Conservation (phyloP, 495 filamentous ascomycete species). For the Endocarpon pusillum region DNA sequence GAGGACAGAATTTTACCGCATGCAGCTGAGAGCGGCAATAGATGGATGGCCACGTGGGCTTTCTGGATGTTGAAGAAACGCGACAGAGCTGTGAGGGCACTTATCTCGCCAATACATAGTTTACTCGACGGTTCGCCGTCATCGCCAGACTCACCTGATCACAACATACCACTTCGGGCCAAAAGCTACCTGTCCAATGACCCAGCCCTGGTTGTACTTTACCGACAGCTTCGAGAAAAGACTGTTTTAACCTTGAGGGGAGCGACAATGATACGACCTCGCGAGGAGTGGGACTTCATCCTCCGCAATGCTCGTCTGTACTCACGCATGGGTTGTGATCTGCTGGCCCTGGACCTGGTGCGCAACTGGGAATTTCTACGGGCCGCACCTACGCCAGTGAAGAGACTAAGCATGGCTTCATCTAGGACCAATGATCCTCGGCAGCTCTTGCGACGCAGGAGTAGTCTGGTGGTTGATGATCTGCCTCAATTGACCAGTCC, state of each 20-base stretch:
- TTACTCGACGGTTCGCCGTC: neutral
- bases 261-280: slow-evolving; percentile 61
- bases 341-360: slow-evolving; percentile 72
- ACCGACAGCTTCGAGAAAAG: slow-evolving; percentile 70
- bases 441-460: slow-evolving; percentile 50
- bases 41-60: slow-evolving; percentile 92
- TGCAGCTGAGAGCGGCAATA: slow-evolving; percentile 65
- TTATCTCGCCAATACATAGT: slow-evolving; percentile 31
- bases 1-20: slow-evolving; percentile 63
- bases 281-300: slow-evolving; percentile 77
- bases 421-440: slow-evolving; percentile 40
- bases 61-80: slow-evolving; percentile 79
- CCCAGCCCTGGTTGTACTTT: slow-evolving; percentile 72
- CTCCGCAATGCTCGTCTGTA: slow-evolving; percentile 78
- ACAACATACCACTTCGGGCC: slow-evolving; percentile 31
- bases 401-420: slow-evolving; percentile 11
- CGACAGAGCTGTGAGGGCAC: slow-evolving; percentile 72
- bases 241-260: slow-evolving; percentile 75
- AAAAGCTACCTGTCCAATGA: slow-evolving; percentile 79
- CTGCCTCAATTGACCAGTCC: slow-evolving; percentile 26
- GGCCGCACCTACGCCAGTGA: slow-evolving; percentile 19
- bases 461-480: slow-evolving; percentile 69
- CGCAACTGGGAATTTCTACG: slow-evolving; percentile 76
- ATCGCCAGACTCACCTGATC: neutral
- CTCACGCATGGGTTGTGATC: slow-evolving; percentile 86